Evolutionary conservation across 2,329 filamentous ascomycete genomes (phyloP).

Genomic region (Ciborinia camelliae): DNA sequence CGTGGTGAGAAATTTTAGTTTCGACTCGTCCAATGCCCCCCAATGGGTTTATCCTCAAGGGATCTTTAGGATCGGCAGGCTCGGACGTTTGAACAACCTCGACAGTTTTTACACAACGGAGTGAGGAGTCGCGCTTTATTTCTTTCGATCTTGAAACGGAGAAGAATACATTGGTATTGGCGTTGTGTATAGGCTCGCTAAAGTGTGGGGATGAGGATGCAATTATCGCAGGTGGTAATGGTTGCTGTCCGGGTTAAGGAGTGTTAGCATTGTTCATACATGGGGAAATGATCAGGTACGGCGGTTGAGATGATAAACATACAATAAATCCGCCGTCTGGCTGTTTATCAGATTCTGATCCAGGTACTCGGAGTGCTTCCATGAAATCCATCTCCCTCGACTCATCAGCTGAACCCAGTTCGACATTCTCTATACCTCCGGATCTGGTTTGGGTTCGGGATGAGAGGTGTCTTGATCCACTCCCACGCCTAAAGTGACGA

Average conservation of each 20-base stretch:
- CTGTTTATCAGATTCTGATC: not conserved
- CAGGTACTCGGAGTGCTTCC: not conserved
- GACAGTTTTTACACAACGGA: not conserved
- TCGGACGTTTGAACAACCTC: constrained; percentile 7
- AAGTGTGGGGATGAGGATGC: not conserved
- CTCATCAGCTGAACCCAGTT: constrained; percentile 2
- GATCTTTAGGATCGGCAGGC: not conserved
- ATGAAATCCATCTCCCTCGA: constrained; percentile 7
- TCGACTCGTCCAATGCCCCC: not conserved
- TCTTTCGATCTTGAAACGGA: not conserved
- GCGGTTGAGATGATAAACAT: not conserved
- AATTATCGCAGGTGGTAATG: not conserved
- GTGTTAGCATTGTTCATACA: not conserved
- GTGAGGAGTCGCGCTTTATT: not conserved
- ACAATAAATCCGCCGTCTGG: not conserved
- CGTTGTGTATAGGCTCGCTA: not conserved
- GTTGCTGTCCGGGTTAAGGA: not conserved
- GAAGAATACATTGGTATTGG: not conserved
- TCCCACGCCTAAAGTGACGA: constrained; percentile 18
- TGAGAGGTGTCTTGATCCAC: not conserved
- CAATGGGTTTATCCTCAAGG: not conserved
- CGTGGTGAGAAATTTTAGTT: constrained; percentile 8
- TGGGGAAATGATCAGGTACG: not conserved
- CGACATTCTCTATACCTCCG: not conserved
- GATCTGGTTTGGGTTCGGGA: not conserved